Evolutionary conservation across 495 filamentous ascomycete species (phyloP).

Genomic region (Neurospora africana): DNA sequence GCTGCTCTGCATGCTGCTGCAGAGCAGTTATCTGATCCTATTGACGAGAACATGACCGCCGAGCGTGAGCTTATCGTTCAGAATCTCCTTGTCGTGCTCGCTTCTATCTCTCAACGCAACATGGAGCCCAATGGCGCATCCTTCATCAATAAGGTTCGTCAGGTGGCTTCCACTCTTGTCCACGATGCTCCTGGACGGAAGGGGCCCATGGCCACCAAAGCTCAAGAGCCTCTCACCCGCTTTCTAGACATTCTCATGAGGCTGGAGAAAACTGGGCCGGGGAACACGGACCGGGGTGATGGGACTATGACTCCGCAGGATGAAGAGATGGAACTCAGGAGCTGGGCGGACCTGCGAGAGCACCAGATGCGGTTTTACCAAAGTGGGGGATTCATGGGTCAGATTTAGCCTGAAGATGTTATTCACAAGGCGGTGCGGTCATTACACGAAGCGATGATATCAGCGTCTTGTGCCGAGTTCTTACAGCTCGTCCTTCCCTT

Average conservation of each 20-base stretch:
- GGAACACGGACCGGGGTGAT: conserved; percentile 5
- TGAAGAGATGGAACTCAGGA: conserved; percentile 60
- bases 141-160: conserved; percentile 61
- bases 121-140: conserved; percentile 74
- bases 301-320: conserved; percentile 36
- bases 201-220: conserved; percentile 42
- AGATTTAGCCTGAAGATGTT: neutral
- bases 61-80: conserved; percentile 70
- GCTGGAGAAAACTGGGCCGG: conserved; percentile 46
- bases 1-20: conserved; percentile 15
- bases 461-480: neutral
- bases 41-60: conserved; percentile 45
- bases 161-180: conserved; percentile 65
- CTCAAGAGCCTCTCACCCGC: conserved; percentile 52
- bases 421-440: neutral
- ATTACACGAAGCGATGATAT: neutral
- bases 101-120: conserved; percentile 63
- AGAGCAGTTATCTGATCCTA: conserved; percentile 20
- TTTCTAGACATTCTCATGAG: conserved; percentile 64
- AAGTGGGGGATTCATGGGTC: conserved; percentile 42
- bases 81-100: conserved; percentile 57
- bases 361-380: conserved; percentile 63
- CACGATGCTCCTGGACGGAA: conserved; percentile 48
- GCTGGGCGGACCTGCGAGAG: conserved; percentile 65
- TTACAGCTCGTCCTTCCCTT: neutral